Conservation (phyloP, 495 filamentous ascomycete genomes). For the Penicillium maclennaniae region DNA sequence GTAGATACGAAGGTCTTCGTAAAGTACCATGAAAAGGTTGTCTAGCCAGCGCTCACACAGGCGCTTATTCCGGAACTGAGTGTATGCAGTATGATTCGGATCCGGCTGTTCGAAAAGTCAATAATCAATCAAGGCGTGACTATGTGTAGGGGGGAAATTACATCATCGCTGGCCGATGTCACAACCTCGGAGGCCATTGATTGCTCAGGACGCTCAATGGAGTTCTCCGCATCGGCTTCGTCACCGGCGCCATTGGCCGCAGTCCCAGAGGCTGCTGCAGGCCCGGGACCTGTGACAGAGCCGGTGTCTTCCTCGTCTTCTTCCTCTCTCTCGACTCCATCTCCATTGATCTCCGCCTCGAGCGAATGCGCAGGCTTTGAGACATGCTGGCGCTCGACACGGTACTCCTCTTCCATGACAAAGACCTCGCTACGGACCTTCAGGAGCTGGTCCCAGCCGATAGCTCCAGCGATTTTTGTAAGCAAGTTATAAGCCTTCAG, state of each 20-base stretch:
- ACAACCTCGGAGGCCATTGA: constrained; percentile 77
- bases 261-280: constrained; percentile 17
- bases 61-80: constrained; percentile 87
- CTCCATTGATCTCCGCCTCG: constrained; percentile 42
- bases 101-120: constrained; percentile 35
- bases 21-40: constrained; percentile 98
- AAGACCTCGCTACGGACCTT: constrained; percentile 94
- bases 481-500: constrained; percentile 89
- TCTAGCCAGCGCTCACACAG: constrained; percentile 97
- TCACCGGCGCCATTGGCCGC: constrained; percentile 33
- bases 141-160: constrained; percentile 36
- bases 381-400: constrained; percentile 76
- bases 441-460: constrained; percentile 95
- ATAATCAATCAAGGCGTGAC: background rate
- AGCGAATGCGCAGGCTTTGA: constrained; percentile 49
- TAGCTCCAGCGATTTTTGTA: constrained; percentile 90
- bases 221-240: constrained; percentile 37
- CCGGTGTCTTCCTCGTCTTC: constrained; percentile 30
- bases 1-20: constrained; percentile 96
- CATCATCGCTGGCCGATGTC: constrained; percentile 75
- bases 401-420: constrained; percentile 99
- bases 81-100: constrained; percentile 49
- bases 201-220: constrained; percentile 76
- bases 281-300: constrained; percentile 35
- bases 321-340: constrained; percentile 29